Evolutionary conservation across 768 basidiomycete species (phyloP).

Genomic region (Tricholoma sp.): DNA sequence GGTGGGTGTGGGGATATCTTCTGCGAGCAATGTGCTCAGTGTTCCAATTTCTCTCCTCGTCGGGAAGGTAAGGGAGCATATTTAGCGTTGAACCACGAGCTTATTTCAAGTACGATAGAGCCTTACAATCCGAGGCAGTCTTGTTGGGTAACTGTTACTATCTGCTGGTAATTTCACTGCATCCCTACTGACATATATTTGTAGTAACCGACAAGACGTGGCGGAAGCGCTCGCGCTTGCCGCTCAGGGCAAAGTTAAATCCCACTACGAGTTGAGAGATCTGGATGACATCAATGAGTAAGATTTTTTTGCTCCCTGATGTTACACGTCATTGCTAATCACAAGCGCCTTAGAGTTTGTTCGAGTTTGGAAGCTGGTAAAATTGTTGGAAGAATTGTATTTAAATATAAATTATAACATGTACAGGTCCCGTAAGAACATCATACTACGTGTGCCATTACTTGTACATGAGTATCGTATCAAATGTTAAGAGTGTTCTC

Average conservation of each 20-base stretch:
- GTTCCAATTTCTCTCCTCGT: too few relatives aligned
- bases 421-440: too few relatives aligned
- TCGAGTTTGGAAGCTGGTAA: constrained; percentile 25
- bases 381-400: constrained; percentile 29
- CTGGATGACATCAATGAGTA: constrained; percentile 49
- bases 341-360: constrained; percentile 17
- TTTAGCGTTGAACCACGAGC: too few relatives aligned
- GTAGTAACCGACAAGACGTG: constrained; percentile 71
- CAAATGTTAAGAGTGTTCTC: too few relatives aligned
- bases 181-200: constrained; percentile 1
- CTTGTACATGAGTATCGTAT: too few relatives aligned
- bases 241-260: constrained; percentile 61
- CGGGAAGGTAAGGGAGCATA: too few relatives aligned
- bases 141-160: constrained; percentile 34
- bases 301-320: too few relatives aligned
- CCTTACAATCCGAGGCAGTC: constrained; percentile 38
- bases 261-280: constrained; percentile 39
- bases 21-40: too few relatives aligned
- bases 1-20: too few relatives aligned
- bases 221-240: constrained; percentile 75
- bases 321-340: neutral
- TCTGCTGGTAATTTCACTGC: neutral
- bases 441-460: too few relatives aligned
- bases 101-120: constrained; percentile 23
- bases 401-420: constrained; percentile 5